These are phyloP conservation scores for Trametes elegans DNA, from an alignment of 768 basidiomycete genomes.

Conservation along the genomic window DNA sequence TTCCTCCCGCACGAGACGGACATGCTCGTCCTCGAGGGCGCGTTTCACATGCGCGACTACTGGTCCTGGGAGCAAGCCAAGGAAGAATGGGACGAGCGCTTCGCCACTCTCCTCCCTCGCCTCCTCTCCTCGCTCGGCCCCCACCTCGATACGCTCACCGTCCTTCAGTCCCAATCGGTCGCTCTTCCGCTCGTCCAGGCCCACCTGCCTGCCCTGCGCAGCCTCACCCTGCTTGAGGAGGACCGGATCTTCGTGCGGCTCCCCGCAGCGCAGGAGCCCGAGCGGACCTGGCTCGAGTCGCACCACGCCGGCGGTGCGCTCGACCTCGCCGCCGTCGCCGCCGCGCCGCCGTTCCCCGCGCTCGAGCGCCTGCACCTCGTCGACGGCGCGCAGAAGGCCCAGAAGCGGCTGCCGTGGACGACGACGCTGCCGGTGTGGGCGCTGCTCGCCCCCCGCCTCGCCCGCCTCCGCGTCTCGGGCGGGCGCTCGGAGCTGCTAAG, in stretches of 20 bases:
- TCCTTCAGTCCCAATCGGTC: background rate
- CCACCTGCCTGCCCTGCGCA: background rate
- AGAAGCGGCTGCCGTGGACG: background rate
- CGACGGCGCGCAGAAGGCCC: background rate
- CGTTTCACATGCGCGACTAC: constrained; percentile 1
- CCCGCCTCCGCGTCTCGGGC: background rate
- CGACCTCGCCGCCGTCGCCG: background rate
- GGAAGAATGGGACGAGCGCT: background rate
- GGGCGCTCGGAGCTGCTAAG: background rate
- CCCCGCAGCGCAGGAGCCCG: background rate
- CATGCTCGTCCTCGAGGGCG: background rate
- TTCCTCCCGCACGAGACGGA: constrained; percentile 12
- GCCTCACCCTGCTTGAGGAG: constrained; percentile 2
- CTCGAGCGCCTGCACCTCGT: constrained; percentile 6
- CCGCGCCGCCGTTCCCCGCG: constrained; percentile 1
- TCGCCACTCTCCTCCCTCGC: background rate
- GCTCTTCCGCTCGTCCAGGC: constrained; percentile 4
- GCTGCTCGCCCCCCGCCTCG: background rate
- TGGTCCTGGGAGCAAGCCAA: constrained; percentile 1
- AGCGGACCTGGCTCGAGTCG: background rate
- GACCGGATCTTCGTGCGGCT: constrained; percentile 8
- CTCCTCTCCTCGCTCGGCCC: constrained; percentile 3
- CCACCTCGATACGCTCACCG: constrained; percentile 2
- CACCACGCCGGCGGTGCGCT: background rate
- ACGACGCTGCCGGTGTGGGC: constrained; percentile 5